Conservation (phyloP, 768 basidiomycete genomes). For the Galerina sulciceps region DNA sequence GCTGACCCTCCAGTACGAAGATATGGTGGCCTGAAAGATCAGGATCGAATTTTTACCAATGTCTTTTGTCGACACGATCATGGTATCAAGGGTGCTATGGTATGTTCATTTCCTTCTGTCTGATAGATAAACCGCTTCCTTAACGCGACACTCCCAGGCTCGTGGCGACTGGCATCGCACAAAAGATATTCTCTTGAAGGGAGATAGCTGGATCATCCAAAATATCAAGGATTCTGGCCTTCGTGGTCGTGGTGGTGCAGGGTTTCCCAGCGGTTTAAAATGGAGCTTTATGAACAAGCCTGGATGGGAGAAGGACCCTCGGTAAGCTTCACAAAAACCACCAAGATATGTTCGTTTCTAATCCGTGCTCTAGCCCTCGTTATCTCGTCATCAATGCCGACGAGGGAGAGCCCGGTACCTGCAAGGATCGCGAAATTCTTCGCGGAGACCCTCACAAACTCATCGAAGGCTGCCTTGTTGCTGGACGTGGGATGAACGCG, state of each 20-base stretch:
- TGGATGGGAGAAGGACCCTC: slow-evolving; percentile 93
- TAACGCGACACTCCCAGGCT: slow-evolving; percentile 47
- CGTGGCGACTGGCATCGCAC: slow-evolving; percentile 99
- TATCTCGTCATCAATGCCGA: slow-evolving; percentile 98
- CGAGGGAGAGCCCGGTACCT: slow-evolving; percentile 98
- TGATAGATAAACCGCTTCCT: background rate
- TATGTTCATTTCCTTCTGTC: slow-evolving; percentile 35
- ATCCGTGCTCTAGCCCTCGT: slow-evolving; percentile 64
- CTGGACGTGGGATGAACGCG: slow-evolving; percentile 97
- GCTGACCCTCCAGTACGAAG: slow-evolving; percentile 85
- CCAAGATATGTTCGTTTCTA: slow-evolving; percentile 4
- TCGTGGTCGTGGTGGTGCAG: slow-evolving; percentile 94
- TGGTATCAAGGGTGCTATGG: slow-evolving; percentile 90
- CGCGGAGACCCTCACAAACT: slow-evolving; percentile 99
- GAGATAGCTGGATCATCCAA: slow-evolving; percentile 97
- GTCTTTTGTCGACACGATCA: slow-evolving; percentile 88
- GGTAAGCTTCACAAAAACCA: slow-evolving; percentile 44
- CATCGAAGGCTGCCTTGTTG: slow-evolving; percentile 96
- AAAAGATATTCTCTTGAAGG: slow-evolving; percentile 94
- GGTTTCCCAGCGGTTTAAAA: slow-evolving; percentile 95
- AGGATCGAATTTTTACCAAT: slow-evolving; percentile 94
- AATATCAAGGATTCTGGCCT: slow-evolving; percentile 95
- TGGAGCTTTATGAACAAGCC: slow-evolving; percentile 99
- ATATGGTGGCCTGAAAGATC: slow-evolving; percentile 94
- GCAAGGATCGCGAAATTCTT: slow-evolving; percentile 98